Base-by-base conservation (phyloP, 2,329 filamentous ascomycete species). In the Ambrosiella beaveri region DNA sequence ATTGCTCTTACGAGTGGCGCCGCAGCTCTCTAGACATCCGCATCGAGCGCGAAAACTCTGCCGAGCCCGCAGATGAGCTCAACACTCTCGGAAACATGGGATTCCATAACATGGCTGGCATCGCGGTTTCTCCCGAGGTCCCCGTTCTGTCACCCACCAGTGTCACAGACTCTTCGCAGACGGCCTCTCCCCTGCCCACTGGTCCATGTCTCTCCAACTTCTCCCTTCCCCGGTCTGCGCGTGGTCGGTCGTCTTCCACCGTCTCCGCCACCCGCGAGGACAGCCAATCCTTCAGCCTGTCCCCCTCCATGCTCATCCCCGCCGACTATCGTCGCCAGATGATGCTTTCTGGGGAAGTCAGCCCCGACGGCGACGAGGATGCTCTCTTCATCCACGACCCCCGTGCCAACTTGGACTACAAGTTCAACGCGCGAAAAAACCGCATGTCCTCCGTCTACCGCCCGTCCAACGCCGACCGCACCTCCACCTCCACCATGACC, bases 1-100 rank as follows among this genome's bases (percentile, higher is more conserved):
- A 84, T 66, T 84, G 79, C 64, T 76, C 84, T 61, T 84, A 82
- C 63, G 76, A 81, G 50, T 84, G 81, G 81, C 78, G 81, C 59
- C 75, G 77, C 13, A 70, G 74, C 2, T 82, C 79, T 0, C 63
- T 77, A 56, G 79, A 81, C 53, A 65, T 63, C 13, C 61, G 64
- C 17, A 7, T 64, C 63, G 49, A 62, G 35, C 55, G 57, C 13
- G 54, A 58, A 13, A 12, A 54, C 19, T 63, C 63, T 62, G 50
- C 44, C 9, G 44, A 56, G 9, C 55, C 40, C 12, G 55, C 51
- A 55, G 56, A 57, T 39, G 27, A 47, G 9, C 17, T 39, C 17
- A 27, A 38, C 13, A 69, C 67, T 35, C 68, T 69, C 0, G 66
- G 62, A 27, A 58, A 61, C 38, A 58, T 56, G n/a, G 61, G 61